These are phyloP conservation scores for Ophiocordyceps sinensis DNA, from an alignment of 2,329 filamentous ascomycete species.

Conservation along the genomic window DNA sequence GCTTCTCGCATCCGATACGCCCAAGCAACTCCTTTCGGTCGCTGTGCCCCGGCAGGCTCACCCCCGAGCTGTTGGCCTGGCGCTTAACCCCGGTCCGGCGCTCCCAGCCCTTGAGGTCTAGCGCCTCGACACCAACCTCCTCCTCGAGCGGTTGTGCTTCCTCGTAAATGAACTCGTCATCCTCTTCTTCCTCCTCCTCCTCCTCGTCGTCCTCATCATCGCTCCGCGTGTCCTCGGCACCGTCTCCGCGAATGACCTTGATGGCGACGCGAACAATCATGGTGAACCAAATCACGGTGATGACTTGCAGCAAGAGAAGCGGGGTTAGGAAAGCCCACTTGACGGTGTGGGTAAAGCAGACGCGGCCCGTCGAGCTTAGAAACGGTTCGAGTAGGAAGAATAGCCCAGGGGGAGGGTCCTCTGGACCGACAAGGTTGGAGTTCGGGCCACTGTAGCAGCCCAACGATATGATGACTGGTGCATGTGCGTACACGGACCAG, in stretches of 20 bases:
- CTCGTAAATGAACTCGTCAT: constrained; percentile 39
- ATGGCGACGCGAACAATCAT: constrained; percentile 78
- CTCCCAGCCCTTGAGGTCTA: constrained; percentile 53
- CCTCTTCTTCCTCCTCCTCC: constrained; percentile 46
- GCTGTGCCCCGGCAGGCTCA: constrained; percentile 56
- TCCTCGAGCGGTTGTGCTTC: constrained; percentile 49
- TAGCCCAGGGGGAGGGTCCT: constrained; percentile 33
- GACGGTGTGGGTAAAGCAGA: constrained; percentile 68
- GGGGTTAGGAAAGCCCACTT: constrained; percentile 64
- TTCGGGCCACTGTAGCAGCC: constrained; percentile 57
- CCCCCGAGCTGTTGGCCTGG: constrained; percentile 36
- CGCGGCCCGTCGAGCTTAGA: constrained; percentile 50
- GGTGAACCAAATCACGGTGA: constrained; percentile 77
- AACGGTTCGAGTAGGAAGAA: constrained; percentile 62
- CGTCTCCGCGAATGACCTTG: constrained; percentile 60
- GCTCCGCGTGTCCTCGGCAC: constrained; percentile 74
- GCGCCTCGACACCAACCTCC: constrained; percentile 59
- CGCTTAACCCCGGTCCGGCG: constrained; percentile 40
- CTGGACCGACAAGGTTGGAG: constrained; percentile 38
- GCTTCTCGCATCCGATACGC: constrained; percentile 73
- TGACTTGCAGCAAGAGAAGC: constrained; percentile 61
- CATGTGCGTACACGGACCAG: constrained; percentile 65
- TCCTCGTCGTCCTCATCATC: constrained; percentile 68
- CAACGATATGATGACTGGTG: constrained; percentile 44
- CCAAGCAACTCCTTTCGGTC: constrained; percentile 71